Conservation (phyloP, 257 asterid genomes). For the Dorcoceras hygrometricum region DNA sequence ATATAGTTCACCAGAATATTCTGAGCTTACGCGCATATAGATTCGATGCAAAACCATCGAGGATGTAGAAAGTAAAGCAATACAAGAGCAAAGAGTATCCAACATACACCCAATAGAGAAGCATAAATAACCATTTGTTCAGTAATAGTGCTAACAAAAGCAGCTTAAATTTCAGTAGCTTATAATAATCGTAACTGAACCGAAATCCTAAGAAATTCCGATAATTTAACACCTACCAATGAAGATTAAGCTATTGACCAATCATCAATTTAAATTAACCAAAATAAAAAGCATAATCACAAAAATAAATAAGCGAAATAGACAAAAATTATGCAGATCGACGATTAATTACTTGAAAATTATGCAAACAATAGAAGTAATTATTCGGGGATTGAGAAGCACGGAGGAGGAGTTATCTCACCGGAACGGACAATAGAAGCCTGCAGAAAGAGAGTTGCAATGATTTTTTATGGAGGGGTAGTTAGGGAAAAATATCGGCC, state of each 20-base stretch:
- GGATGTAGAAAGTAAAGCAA: slow-evolving; percentile 9
- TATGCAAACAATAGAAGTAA: too few species aligned
- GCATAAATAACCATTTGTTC: background rate
- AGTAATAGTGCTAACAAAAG: background rate
- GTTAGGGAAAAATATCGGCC: background rate
- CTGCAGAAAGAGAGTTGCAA: background rate
- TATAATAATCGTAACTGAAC: slow-evolving; percentile 8
- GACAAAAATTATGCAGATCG: background rate
- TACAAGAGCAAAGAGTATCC: slow-evolving; percentile 6
- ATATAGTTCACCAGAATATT: background rate
- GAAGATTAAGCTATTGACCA: background rate
- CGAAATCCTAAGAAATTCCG: background rate
- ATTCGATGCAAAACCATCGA: slow-evolving; percentile 10
- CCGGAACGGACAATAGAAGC: background rate
- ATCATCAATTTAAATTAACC: background rate
- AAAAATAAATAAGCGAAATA: background rate
- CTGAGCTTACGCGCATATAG: slow-evolving; percentile 9
- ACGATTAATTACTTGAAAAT: too few species aligned
- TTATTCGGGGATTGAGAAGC: background rate
- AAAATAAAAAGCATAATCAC: too few species aligned
- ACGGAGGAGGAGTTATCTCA: background rate
- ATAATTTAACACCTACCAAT: background rate
- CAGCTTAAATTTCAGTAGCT: background rate
- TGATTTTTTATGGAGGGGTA: background rate
- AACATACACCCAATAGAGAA: slow-evolving; percentile 10